These are phyloP conservation scores for Apiotrichum porosum DNA, from an alignment of 1,284 basidiomycete genomes.

Conservation along the genomic window DNA sequence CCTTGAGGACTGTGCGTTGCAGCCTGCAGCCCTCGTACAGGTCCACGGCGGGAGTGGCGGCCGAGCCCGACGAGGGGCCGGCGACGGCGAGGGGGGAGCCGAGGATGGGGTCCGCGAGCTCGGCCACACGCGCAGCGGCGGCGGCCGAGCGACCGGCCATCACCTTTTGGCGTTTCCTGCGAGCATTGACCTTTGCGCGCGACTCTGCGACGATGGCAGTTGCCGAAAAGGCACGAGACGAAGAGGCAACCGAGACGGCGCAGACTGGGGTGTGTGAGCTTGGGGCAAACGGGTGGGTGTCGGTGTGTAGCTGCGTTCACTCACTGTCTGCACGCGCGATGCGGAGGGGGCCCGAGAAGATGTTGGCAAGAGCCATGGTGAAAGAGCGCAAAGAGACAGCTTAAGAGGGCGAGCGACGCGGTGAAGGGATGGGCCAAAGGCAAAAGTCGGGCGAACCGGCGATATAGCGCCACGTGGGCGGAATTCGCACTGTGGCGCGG, in stretches of 20 bases:
- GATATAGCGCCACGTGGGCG: too few species aligned
- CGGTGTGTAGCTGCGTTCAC: neutral
- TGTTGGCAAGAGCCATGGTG: neutral
- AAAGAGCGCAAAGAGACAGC: too few species aligned
- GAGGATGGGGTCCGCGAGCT: conserved; percentile 12
- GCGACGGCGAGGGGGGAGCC: conserved; percentile 10
- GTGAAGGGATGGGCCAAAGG: too few species aligned
- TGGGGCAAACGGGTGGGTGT: neutral
- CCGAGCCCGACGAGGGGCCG: conserved; percentile 8
- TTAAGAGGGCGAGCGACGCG: too few species aligned
- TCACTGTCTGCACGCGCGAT: conserved; percentile 3
- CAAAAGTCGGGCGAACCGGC: too few species aligned
- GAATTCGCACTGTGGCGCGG: too few species aligned
- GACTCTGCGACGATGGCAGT: conserved; percentile 8
- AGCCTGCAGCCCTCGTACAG: conserved; percentile 32
- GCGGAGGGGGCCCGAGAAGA: conserved; percentile 2
- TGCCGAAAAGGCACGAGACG: conserved; percentile 1
- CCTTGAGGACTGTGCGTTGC: conserved; percentile 20
- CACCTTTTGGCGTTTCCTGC: conserved; percentile 16
- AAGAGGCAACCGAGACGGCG: neutral
- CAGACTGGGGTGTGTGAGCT: conserved; percentile 1
- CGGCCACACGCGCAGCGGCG: conserved; percentile 1
- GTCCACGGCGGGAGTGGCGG: neutral
- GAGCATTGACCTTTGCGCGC: conserved; percentile 7
- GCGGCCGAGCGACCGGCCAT: conserved; percentile 1